A percentile compares a stretch with the other conserved stretches of the same genome.
Conservation (phyloP, 2,329 filamentous ascomycete species). For the Arachnomyces sp. region DNA sequence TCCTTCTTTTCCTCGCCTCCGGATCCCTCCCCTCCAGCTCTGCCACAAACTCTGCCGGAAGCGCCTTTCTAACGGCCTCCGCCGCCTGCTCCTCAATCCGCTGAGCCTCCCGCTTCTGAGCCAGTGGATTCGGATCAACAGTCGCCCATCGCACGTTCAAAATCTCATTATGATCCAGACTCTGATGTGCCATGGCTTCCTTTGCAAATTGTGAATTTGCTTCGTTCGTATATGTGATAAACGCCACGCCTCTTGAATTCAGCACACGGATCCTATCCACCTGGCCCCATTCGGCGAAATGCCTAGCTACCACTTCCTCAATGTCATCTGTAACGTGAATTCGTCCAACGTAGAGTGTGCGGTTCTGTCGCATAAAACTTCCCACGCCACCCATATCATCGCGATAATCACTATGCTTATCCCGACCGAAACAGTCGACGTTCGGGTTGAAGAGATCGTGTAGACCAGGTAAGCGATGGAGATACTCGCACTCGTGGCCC, state of each 20-base stretch:
- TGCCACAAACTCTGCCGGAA: conserved; percentile 84
- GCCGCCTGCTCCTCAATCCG: conserved; percentile 93
- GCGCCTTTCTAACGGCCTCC: conserved; percentile 78
- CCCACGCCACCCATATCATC: conserved; percentile 98
- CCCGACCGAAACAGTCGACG: conserved; percentile 87
- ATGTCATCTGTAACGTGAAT: conserved; percentile 97
- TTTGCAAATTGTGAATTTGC: conserved; percentile 85
- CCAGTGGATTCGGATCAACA: conserved; percentile 89
- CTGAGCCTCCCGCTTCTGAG: conserved; percentile 82
- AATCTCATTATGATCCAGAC: conserved; percentile 82
- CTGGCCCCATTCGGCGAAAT: conserved; percentile 95
- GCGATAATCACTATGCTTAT: conserved; percentile 86
- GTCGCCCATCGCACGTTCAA: conserved; percentile 97
- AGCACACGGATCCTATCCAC: conserved; percentile 82
- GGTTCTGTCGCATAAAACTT: conserved; percentile 85
- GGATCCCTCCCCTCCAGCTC: conserved; percentile 90
- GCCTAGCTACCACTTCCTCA: conserved; percentile 86
- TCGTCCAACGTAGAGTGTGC: conserved; percentile 85
- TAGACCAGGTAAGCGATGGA: conserved; percentile 78
- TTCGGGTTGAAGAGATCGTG: conserved; percentile 91
- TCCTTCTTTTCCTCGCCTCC: conserved; percentile 78
- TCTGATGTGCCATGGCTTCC: conserved; percentile 93
- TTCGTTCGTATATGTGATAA: conserved; percentile 90
- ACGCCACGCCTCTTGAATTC: conserved; percentile 82
- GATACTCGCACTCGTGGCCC: conserved; percentile 86